Conservation (phyloP, 768 basidiomycete species). For the Trametes sanguinea region DNA sequence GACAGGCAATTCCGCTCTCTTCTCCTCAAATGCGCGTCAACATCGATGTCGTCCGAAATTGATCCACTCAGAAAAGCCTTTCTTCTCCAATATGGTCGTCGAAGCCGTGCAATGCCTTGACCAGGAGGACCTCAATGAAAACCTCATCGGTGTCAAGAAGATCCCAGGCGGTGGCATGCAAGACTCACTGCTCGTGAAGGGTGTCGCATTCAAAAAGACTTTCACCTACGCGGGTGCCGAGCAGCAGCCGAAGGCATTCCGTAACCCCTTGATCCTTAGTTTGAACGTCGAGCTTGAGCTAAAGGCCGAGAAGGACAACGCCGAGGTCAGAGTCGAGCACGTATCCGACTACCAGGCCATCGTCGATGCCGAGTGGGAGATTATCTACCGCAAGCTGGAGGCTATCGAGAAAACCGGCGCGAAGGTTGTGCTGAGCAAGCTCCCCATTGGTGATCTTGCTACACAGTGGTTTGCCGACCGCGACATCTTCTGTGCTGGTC, state of each 20-base stretch:
- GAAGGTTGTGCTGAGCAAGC: slow-evolving; percentile 95
- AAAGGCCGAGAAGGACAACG: slow-evolving; percentile 99
- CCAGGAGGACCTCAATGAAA: slow-evolving; percentile 92
- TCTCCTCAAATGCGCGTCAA: slow-evolving; percentile 93
- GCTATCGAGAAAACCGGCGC: slow-evolving; percentile 96
- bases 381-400: slow-evolving; percentile 96
- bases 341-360: slow-evolving; percentile 99
- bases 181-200: slow-evolving; percentile 85
- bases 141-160: slow-evolving; percentile 96
- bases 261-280: slow-evolving; percentile 85
- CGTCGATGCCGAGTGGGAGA: slow-evolving; percentile 99
- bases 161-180: slow-evolving; percentile 97
- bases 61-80: slow-evolving; percentile 97
- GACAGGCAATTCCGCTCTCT: slow-evolving; percentile 89
- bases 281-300: slow-evolving; percentile 97
- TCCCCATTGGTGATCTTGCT: slow-evolving; percentile 97
- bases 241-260: slow-evolving; percentile 95
- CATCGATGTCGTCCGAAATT: slow-evolving; percentile 99
- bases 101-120: slow-evolving; percentile 93
- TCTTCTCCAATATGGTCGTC: slow-evolving; percentile 99
- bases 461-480: slow-evolving; percentile 99
- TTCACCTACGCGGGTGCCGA: slow-evolving; percentile 99
- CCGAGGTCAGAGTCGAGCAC: slow-evolving; percentile 94
- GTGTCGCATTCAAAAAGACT: slow-evolving; percentile 99
- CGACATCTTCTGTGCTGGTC: slow-evolving; percentile 98